A percentile compares a stretch with the other conserved stretches of the same genome.
phyloP scores from a whole-genome alignment of 2,329 filamentous ascomycete genomes.

The Colletotrichum eleusines region DNA sequence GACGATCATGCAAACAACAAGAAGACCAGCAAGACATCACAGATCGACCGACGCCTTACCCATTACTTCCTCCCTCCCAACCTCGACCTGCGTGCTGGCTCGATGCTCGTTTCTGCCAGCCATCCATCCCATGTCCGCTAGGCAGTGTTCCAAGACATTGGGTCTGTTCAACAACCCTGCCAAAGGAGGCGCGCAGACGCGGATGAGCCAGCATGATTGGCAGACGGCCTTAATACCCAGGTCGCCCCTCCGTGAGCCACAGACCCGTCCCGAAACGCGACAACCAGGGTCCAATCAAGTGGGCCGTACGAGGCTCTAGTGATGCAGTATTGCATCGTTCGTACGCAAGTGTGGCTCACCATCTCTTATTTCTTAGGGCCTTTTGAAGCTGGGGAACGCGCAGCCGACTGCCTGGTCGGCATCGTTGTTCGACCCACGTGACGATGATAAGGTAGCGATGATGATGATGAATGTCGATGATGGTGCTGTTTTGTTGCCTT shows the following conservation, averaged over 20 bases:
- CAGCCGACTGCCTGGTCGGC: slow-evolving; percentile 7
- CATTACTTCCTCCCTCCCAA: neutral
- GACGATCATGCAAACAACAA: slow-evolving; percentile 2
- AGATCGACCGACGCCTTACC: neutral
- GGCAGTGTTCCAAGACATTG: too few relatives aligned
- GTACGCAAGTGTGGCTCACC: slow-evolving; percentile 35
- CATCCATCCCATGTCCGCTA: slow-evolving; percentile 24
- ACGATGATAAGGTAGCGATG: slow-evolving; percentile 12
- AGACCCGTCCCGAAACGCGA: slow-evolving; percentile 17
- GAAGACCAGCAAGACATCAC: slow-evolving; percentile 7
- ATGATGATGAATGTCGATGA: neutral
- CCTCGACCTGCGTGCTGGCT: neutral
- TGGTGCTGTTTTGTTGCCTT: slow-evolving; percentile 8
- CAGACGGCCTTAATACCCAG: neutral
- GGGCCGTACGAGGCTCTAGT: slow-evolving; percentile 24
- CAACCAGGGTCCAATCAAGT: slow-evolving; percentile 34
- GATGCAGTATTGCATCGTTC: slow-evolving; percentile 41
- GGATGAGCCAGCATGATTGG: slow-evolving; percentile 25
- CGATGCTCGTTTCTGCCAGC: slow-evolving; percentile 23
- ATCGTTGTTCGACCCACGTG: slow-evolving; percentile 34
- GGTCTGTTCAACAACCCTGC: neutral
- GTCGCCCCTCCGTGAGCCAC: slow-evolving; percentile 21
- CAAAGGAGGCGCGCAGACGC: neutral
- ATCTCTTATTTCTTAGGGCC: neutral
- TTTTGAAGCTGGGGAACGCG: neutral